Base-by-base conservation (phyloP, 179 eudicot genomes). In the Spinacia oleracea region DNA sequence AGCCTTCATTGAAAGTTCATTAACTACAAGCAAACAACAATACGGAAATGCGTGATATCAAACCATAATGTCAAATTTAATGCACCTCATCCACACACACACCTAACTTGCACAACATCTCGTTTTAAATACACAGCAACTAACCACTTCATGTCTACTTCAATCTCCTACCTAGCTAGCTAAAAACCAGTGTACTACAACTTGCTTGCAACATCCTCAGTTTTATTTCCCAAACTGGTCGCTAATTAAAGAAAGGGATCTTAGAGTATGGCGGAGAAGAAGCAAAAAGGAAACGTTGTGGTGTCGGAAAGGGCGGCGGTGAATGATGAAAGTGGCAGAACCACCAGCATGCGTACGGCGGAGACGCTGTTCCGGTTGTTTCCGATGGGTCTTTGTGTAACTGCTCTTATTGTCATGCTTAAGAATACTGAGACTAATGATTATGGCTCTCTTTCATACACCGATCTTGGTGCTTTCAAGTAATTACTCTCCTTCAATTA, bases 381-480 rank as follows among this genome's bases (percentile, higher is more conserved):
- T 38, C 98, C 99, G 11, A 83, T 91, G 88, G 92, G 91, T 0
- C 82, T 96, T 0, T 91, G 97, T 70, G 85, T 93, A 5, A 87
- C 81, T 29, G 90, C 99, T 0, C 90, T 96, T 15, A 89, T 86
- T 32, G 74, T 96, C 58, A 93, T 96, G 98, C 93, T 93, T 79
- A 90, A 93, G 71, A 83, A 94, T 75, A 85, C 97, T 5, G 83
- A 91, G 81, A 74, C 89, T 55, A 90, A 84, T 43, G 92, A 91
- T 20, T 87, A 59, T 83, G 99, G 99, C n/a, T 80, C 92, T 32
- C 74, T 96, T 63, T 88, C 96, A 35, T 96, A 96, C 87, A 89
- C 94, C 21, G 84, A 89, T 32, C 87, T 96, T 69, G 97, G 97
- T 12, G 96, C 94, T 83, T 96, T 93, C 88, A 90, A 90, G 98